These are phyloP conservation scores for Huntiella savannae DNA, from an alignment of 2,329 filamentous ascomycete genomes.

Conservation along the genomic window DNA sequence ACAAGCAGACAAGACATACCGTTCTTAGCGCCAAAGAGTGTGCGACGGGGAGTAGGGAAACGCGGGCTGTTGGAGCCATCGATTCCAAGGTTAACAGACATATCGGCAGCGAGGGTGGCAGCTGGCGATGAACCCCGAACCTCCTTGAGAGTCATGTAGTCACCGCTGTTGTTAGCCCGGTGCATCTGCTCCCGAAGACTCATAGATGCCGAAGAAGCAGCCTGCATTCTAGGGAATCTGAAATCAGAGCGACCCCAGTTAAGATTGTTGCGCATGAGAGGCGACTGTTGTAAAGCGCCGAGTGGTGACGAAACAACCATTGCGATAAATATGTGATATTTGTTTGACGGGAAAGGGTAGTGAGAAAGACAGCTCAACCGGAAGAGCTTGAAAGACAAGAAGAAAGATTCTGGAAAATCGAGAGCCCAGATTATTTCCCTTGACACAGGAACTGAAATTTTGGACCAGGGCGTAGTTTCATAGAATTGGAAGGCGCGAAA, in stretches of 20 bases:
- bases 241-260: constrained; percentile 36
- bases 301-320: constrained; percentile 94
- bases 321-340: constrained; percentile 4
- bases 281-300: constrained; percentile 70
- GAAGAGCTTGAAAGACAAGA: neutral
- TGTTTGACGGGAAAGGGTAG: neutral
- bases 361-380: neutral
- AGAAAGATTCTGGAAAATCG: neutral
- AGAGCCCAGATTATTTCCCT: neutral
- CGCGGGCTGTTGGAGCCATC: constrained; percentile 48
- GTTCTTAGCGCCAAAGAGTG: constrained; percentile 20
- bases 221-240: constrained; percentile 33
- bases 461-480: too few relatives aligned
- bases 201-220: constrained; percentile 38
- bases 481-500: constrained; percentile 2
- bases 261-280: constrained; percentile 25
- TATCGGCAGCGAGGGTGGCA: constrained; percentile 74
- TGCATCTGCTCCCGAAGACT: constrained; percentile 61
- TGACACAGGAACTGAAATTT: too few relatives aligned
- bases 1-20: neutral
- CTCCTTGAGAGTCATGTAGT: constrained; percentile 69
- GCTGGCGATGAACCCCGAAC: constrained; percentile 76
- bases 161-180: constrained; percentile 29
- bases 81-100: constrained; percentile 93
- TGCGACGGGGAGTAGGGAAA: constrained; percentile 24